Evolutionary conservation across 176 grass and related monocot species (phyloP), one percentile per base, ranked within the genome.

Genomic region (Oryza meridionalis): DNA sequence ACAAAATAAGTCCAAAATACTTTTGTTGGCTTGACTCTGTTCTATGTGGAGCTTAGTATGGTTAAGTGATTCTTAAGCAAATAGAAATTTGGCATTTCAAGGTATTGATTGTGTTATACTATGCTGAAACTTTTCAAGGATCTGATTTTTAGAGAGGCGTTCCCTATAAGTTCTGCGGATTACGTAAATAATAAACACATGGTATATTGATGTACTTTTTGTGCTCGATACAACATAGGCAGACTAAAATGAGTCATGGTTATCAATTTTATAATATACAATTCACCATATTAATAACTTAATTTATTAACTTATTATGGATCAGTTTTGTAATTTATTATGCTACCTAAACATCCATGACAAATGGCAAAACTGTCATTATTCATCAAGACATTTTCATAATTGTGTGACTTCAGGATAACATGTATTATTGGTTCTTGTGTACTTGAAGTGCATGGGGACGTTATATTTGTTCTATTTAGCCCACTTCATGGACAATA

Each of bases 401-500:
- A 69, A 76, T 69, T 81, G 13, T 50, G 5, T 72, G 21, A 82
- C 40, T 76, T 79, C 65, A 7, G 29, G 26, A 69, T 42, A 43
- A 63, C 25, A 86, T 70, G 70, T 82, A 63, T 70, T 66, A 5
- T 3, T 53, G 22, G 24, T 55, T 83, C 31, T 83, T 73, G 59
- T 73, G 32, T 73, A 45, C 22, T 79, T 73, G 51, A 88, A 83
- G 47, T 37, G 25, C 31, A 10, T 38, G 1, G 33, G 27, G 42
- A 47, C 26, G 21, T 50, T 75, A 74, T 81, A 16, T 49, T 79
- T 27, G 21, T 63, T 25, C 55, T 72, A 65, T 65, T 64, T 80
- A 81, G 71, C 26, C 37, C 40, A 76, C 26, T 63, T n/a, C 16
- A 85, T 76, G 70, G 82, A 85, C 42, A 84, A 75, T 38, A 79